Evolutionary conservation across 495 filamentous ascomycete species (phyloP).

Genomic region (Zalerion maritima): DNA sequence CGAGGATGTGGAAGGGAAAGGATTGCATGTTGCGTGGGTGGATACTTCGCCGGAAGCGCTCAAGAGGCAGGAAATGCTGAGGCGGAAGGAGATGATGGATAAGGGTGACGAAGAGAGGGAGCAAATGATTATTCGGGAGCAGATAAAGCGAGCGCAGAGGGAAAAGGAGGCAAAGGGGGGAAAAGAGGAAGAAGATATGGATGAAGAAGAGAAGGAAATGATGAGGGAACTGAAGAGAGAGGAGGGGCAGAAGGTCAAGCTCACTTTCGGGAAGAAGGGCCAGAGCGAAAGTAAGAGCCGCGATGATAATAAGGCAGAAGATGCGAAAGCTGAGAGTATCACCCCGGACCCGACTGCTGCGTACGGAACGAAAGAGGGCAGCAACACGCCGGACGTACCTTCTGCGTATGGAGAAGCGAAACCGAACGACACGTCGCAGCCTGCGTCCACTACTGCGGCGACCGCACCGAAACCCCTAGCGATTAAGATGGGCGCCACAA

Average conservation of each 20-base stretch:
- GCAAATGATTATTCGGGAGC: conserved; percentile 59
- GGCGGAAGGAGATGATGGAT: conserved; percentile 71
- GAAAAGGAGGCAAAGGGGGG: conserved; percentile 35
- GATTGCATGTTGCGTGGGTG: conserved; percentile 75
- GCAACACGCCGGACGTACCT: conserved; percentile 5
- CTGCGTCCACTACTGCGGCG: conserved; percentile 2
- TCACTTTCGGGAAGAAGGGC: conserved; percentile 50
- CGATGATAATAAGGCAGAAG: conserved; percentile 14
- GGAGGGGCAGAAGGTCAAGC: conserved; percentile 72
- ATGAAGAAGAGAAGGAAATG: conserved; percentile 30
- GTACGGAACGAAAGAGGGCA: not conserved
- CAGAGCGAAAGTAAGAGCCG: no score
- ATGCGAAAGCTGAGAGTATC: conserved; percentile 13
- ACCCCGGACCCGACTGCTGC: conserved; percentile 2
- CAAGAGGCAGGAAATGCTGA: conserved; percentile 58
- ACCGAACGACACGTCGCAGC: conserved; percentile 3
- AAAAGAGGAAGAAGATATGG: conserved; percentile 22
- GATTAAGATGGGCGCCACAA: conserved; percentile 41
- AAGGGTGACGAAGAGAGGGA: conserved; percentile 84
- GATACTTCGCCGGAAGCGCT: conserved; percentile 80
- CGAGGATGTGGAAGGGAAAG: conserved; percentile 81
- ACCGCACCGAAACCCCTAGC: conserved; percentile 23
- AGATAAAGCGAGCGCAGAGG: conserved; percentile 58
- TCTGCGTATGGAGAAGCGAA: conserved; percentile 8
- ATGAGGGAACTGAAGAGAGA: conserved; percentile 46